Conservation (phyloP, 352 stramenopile genomes). For the Phytophthora multivora region DNA sequence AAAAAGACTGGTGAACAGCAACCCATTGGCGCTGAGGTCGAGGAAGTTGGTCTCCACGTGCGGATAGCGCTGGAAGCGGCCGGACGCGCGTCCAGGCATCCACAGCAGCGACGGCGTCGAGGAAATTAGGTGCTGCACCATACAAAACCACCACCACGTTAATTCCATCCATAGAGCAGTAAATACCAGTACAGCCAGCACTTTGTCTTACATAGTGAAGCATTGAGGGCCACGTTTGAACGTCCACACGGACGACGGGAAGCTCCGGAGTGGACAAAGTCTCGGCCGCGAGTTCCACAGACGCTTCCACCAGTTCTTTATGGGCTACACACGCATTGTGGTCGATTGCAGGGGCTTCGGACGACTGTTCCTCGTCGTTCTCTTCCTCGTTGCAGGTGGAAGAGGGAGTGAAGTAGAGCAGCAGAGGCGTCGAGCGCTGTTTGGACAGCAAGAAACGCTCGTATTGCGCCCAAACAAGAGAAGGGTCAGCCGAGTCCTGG, state of each 20-base stretch:
- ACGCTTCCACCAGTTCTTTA: slow-evolving; percentile 26
- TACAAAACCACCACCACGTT: background rate
- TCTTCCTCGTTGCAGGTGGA: slow-evolving; percentile 11
- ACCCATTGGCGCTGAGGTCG: slow-evolving; percentile 39
- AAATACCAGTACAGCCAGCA: background rate
- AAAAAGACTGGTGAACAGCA: slow-evolving; percentile 12
- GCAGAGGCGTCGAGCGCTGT: slow-evolving; percentile 17
- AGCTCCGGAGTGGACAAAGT: slow-evolving; percentile 26
- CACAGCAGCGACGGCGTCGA: slow-evolving; percentile 58
- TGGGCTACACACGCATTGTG: slow-evolving; percentile 15
- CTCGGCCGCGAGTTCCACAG: slow-evolving; percentile 18
- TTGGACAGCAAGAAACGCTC: slow-evolving; percentile 38
- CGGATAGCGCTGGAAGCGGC: slow-evolving; percentile 60
- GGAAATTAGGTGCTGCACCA: slow-evolving; percentile 48
- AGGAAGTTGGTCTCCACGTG: slow-evolving; percentile 63
- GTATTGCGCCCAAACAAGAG: slow-evolving; percentile 35
- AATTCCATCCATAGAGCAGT: background rate
- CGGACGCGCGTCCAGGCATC: slow-evolving; percentile 46
- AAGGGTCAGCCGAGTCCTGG: slow-evolving; percentile 7
- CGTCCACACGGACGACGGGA: slow-evolving; percentile 33
- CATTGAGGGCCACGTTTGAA: slow-evolving; percentile 26
- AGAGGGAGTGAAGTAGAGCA: slow-evolving; percentile 31
- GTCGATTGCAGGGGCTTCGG: background rate
- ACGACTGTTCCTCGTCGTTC: background rate
- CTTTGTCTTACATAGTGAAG: slow-evolving; percentile 38